These are phyloP conservation scores for Xylaria nigripes DNA, from an alignment of 495 filamentous ascomycete genomes.

Conservation along the genomic window DNA sequence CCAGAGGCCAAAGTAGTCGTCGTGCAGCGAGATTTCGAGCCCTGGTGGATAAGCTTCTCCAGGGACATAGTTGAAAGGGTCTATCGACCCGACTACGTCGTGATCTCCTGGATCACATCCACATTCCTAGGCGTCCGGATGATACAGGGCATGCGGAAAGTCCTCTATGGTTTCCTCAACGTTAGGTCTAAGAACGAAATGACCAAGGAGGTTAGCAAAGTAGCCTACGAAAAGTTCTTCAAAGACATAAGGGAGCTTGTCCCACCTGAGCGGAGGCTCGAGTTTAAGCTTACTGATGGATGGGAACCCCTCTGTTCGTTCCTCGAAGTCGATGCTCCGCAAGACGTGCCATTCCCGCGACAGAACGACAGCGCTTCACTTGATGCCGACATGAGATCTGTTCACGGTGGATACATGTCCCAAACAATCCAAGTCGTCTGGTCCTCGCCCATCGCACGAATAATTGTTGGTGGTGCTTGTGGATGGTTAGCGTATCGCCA, in stretches of 20 bases:
- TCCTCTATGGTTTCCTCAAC: background rate
- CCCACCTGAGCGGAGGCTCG: constrained; percentile 28
- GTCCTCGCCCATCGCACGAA: background rate
- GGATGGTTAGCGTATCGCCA: background rate
- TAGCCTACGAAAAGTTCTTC: constrained; percentile 7
- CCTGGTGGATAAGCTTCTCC: constrained; percentile 29
- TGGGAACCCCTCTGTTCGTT: constrained; percentile 41
- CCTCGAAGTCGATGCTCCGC: constrained; percentile 22
- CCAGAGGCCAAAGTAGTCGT: constrained; percentile 41
- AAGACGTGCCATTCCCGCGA: constrained; percentile 13
- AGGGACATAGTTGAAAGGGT: constrained; percentile 3
- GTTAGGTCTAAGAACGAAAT: background rate
- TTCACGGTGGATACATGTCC: too few species aligned
- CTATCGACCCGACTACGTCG: background rate
- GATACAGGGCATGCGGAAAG: background rate
- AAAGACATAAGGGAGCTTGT: constrained; percentile 20
- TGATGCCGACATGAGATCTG: background rate
- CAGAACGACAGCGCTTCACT: constrained; percentile 8
- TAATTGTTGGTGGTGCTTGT: background rate
- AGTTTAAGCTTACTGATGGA: constrained; percentile 38
- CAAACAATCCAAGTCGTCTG: too few species aligned
- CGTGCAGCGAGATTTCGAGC: constrained; percentile 29
- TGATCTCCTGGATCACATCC: background rate
- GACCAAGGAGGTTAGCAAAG: background rate
- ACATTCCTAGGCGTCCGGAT: background rate